phyloP scores from a whole-genome alignment of 495 filamentous ascomycete genomes.

The Pseudotulostoma volvatum region DNA sequence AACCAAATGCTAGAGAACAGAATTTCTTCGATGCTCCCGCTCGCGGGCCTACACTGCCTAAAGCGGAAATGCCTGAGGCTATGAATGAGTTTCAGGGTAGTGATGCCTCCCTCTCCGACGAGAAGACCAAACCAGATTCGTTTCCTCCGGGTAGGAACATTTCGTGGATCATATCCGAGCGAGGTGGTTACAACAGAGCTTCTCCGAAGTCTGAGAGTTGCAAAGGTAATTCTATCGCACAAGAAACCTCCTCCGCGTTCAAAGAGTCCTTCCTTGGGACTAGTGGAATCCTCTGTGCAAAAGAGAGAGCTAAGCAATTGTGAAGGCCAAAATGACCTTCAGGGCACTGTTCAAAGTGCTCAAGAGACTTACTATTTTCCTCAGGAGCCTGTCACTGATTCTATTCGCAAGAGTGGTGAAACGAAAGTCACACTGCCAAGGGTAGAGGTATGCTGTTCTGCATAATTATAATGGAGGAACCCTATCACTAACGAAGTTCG shows the following conservation, averaged over 20 bases:
- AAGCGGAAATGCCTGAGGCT: conserved; percentile 41
- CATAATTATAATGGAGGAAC: no score
- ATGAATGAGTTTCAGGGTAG: conserved; percentile 28
- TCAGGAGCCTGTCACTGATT: no score
- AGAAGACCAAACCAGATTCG: conserved; percentile 40
- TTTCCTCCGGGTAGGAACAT: conserved; percentile 28
- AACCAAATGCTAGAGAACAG: no score
- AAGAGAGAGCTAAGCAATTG: background rate
- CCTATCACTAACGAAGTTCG: no score
- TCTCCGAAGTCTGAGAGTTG: conserved; percentile 44
- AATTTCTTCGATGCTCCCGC: no score
- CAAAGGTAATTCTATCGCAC: conserved; percentile 28
- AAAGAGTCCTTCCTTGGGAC: background rate
- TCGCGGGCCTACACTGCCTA: no score
- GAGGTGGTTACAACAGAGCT: conserved; percentile 42
- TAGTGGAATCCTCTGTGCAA: background rate
- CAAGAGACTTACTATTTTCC: no score
- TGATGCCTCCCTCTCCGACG: conserved; percentile 15
- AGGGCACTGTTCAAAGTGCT: no score
- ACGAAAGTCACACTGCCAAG: no score
- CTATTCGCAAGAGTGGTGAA: no score
- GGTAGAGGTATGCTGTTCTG: no score
- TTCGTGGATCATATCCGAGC: conserved; percentile 8
- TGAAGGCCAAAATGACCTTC: conserved; percentile 3
- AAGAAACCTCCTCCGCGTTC: conserved; percentile 4